Evolutionary conservation across 2,329 filamentous ascomycete species (phyloP), one percentile per base, ranked within the genome.

Genomic region (Cladophialophora chaetospira): DNA sequence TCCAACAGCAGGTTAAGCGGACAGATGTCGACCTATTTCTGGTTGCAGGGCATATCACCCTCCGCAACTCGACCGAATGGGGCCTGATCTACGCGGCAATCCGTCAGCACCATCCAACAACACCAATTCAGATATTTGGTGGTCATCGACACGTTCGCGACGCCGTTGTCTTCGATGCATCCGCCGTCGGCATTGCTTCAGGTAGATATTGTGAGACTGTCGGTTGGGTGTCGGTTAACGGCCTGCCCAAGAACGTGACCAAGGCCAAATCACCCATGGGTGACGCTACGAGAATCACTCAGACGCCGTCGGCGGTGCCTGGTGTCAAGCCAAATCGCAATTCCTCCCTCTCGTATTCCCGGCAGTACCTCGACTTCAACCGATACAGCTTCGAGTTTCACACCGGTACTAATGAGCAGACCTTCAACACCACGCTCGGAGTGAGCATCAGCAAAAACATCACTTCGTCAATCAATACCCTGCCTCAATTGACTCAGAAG

Each of bases 281-380:
- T 19, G 42, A 25, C 21, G 62, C 46, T 15, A 62, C 57, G 9
- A 59, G 38, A n/a, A 61, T 58, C 50, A 59, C 58, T 13, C 47
- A 57, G 21, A 52, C 42, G 38, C 57, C 62, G 13, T 53, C 49
- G 1, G 17, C 46, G 19, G 51, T 61, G 5, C 51, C 57, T 17
- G 47, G 63, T 25, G 55, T 62, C 1, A 61, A 67, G 3, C 55
- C 59, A 11, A 72, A 69, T 49, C 71, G 71, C 8, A 73, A 69
- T 1, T 70, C 77, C 5, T 72, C 72, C 38, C 74, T 70, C 33
- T 61, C 55, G 6, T 86, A 82, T 65, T 79, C 81, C 3, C 80
- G 85, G 5, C 78, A 85, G 21, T 88, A 87, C 65, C 75, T 88
- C 8, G 86, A 88, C 71, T 88, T 84, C 81, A 88, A 88, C 68